These are phyloP conservation scores for Physocladia obscura DNA, from an alignment of 192 early-diverging fungal species.

Conservation along the genomic window DNA sequence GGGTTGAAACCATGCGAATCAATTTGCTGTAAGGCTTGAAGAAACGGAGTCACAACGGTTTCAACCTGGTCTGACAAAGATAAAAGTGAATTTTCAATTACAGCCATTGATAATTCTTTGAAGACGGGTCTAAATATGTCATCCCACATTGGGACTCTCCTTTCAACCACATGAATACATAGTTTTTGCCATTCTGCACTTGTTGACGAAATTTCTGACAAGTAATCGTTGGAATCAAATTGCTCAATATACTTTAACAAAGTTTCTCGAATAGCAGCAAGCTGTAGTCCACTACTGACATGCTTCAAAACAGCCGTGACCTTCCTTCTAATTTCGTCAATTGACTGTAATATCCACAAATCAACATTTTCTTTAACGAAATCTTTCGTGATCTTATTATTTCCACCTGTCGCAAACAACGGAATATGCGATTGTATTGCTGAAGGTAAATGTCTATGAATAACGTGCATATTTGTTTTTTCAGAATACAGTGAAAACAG, in stretches of 20 bases:
- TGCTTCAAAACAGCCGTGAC: conserved; percentile 5
- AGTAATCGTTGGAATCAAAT: background rate
- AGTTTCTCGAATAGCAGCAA: conserved; percentile 12
- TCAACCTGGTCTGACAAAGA: background rate
- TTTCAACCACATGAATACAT: conserved; percentile 10
- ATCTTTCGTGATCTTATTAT: background rate
- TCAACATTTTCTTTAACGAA: background rate
- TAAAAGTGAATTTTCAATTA: conserved; percentile 4
- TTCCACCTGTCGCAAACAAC: conserved; percentile 4
- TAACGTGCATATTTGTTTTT: conserved; percentile 39
- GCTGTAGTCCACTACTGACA: conserved; percentile 6
- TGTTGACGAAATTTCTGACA: too few relatives aligned
- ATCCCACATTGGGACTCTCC: conserved; percentile 12
- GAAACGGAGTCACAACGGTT: background rate
- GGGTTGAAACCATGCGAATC: too few relatives aligned
- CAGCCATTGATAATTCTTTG: conserved; percentile 6
- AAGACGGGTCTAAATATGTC: background rate
- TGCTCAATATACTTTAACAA: conserved; percentile 6
- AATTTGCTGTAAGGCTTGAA: background rate
- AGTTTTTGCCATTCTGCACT: background rate
- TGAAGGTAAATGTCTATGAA: conserved; percentile 28
- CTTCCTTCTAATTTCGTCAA: background rate
- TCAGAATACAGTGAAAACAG: conserved; percentile 32
- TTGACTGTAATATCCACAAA: background rate
- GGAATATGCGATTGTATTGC: conserved; percentile 33